A percentile compares a stretch with the other conserved stretches of the same genome.
Evolutionary conservation across 2,329 filamentous ascomycete genomes (phyloP).

Genomic region (Trichoderma hamatum): DNA sequence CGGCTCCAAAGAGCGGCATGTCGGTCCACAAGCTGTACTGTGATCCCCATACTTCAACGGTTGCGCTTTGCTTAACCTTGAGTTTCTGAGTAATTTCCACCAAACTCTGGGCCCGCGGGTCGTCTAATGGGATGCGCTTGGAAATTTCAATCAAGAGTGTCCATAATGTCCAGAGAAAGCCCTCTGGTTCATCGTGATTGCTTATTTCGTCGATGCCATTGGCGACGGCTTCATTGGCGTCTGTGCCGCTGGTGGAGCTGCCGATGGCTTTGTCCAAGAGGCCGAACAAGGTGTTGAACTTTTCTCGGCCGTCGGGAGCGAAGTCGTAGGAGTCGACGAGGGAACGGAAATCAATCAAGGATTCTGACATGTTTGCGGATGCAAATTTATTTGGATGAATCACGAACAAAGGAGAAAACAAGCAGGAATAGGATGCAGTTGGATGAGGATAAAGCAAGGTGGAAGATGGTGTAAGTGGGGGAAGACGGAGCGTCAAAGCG

Average conservation of each 20-base stretch:
- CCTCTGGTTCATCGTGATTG: slow-evolving; percentile 29
- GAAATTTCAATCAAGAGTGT: slow-evolving; percentile 33
- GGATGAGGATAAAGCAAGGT: too few species aligned
- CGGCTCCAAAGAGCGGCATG: slow-evolving; percentile 38
- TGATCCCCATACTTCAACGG: slow-evolving; percentile 37
- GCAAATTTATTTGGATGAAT: neutral
- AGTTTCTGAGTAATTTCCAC: slow-evolving; percentile 32
- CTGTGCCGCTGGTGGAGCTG: slow-evolving; percentile 23
- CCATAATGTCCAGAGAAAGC: slow-evolving; percentile 40
- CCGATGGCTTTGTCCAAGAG: slow-evolving; percentile 36
- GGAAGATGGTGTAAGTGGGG: neutral
- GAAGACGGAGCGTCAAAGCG: neutral
- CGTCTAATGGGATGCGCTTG: slow-evolving; percentile 35
- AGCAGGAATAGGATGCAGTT: neutral
- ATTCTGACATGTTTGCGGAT: neutral
- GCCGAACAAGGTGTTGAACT: slow-evolving; percentile 30
- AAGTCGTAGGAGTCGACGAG: neutral
- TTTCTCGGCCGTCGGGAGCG: neutral
- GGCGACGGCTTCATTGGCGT: slow-evolving; percentile 32
- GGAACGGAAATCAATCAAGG: neutral
- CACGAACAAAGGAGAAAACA: neutral
- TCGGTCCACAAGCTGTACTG: slow-evolving; percentile 36
- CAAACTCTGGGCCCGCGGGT: slow-evolving; percentile 35
- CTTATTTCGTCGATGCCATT: slow-evolving; percentile 36
- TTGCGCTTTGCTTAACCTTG: slow-evolving; percentile 31